phyloP scores from a whole-genome alignment of 2,329 filamentous ascomycete genomes.

The Aspergillus neotritici region DNA sequence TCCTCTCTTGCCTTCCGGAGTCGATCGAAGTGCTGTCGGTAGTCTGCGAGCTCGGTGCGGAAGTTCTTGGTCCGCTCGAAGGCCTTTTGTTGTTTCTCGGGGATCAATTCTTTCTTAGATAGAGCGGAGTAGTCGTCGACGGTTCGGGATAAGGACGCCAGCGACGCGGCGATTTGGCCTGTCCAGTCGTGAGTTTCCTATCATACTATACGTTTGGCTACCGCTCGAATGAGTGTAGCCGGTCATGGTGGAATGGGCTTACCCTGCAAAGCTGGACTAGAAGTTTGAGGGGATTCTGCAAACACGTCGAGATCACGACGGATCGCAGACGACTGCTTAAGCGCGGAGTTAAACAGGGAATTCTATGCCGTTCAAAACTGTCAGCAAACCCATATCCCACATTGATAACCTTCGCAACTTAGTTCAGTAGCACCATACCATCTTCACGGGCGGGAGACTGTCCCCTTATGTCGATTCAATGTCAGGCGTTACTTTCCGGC shows the following conservation, averaged over 20 bases:
- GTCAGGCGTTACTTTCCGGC: too few species aligned
- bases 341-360: conserved; percentile 75
- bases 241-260: background rate
- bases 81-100: conserved; percentile 87
- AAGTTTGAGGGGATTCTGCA: conserved; percentile 52
- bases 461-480: too few species aligned
- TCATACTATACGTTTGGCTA: too few species aligned
- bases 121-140: conserved; percentile 87
- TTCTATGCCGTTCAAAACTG: conserved; percentile 49
- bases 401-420: too few species aligned
- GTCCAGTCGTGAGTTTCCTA: conserved; percentile 31
- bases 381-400: too few species aligned
- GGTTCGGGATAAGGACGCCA: conserved; percentile 78
- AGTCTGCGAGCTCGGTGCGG: conserved; percentile 72
- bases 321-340: conserved; percentile 77
- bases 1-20: conserved; percentile 76
- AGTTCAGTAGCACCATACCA: conserved; percentile 5
- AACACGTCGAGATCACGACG: conserved; percentile 70
- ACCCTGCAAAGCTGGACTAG: conserved; percentile 59
- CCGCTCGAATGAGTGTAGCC: too few species aligned
- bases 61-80: conserved; percentile 81
- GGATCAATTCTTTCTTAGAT: conserved; percentile 80
- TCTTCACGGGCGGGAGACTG: background rate
- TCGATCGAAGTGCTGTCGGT: conserved; percentile 68
- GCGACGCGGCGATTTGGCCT: conserved; percentile 70